phyloP scores from a whole-genome alignment of 768 basidiomycete genomes.

The Mrakia gelida region DNA sequence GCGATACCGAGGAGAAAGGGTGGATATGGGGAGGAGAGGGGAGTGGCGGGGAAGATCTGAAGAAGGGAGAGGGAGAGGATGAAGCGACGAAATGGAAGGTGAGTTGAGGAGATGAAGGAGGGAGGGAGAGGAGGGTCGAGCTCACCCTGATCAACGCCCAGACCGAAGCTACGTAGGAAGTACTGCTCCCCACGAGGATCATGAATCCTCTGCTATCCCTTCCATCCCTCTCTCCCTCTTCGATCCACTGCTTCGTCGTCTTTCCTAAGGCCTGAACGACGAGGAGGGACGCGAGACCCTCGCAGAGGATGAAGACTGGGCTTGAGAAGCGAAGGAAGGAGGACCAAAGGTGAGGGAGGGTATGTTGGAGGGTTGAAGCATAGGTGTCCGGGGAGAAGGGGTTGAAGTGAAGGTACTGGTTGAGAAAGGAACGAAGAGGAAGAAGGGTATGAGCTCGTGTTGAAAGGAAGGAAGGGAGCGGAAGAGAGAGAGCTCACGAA shows the following conservation, averaged over 20 bases:
- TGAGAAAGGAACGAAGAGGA: slow-evolving; percentile 34
- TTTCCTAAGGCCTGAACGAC: slow-evolving; percentile 48
- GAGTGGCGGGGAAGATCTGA: slow-evolving; percentile 47
- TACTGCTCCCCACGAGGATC: slow-evolving; percentile 39
- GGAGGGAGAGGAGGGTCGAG: background rate
- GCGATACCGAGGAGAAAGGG: slow-evolving; percentile 85
- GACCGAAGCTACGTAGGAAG: slow-evolving; percentile 40
- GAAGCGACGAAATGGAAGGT: no score
- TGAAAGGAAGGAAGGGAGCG: background rate
- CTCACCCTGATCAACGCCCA: slow-evolving; percentile 40
- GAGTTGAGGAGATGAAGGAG: background rate
- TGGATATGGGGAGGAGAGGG: slow-evolving; percentile 76
- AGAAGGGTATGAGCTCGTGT: background rate
- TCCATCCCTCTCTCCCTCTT: slow-evolving; percentile 43
- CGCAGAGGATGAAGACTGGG: slow-evolving; percentile 73
- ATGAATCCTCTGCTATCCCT: slow-evolving; percentile 41
- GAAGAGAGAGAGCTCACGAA: slow-evolving; percentile 3
- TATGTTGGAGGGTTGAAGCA: slow-evolving; percentile 11
- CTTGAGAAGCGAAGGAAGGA: slow-evolving; percentile 64
- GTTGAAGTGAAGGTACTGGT: slow-evolving; percentile 40
- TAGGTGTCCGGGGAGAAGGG: slow-evolving; percentile 34
- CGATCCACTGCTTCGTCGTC: slow-evolving; percentile 36
- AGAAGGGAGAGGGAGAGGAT: background rate
- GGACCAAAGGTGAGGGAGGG: slow-evolving; percentile 60
- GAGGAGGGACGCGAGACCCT: slow-evolving; percentile 76